Conservation (phyloP, 345 rosid species). For the Populus simonii region DNA sequence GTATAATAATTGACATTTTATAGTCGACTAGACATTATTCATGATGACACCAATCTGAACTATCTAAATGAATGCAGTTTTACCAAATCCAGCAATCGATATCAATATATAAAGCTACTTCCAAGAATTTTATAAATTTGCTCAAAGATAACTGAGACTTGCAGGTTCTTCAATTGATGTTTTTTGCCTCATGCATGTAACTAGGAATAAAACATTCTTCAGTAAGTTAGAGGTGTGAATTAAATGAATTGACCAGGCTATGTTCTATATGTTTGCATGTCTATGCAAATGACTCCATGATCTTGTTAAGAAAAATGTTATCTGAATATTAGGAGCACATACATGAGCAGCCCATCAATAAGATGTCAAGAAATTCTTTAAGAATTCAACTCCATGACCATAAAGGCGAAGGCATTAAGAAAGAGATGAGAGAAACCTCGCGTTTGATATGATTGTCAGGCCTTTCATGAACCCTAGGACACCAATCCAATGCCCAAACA, state of each 20-base stretch:
- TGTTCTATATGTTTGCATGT: too few species aligned
- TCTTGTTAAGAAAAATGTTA: too few species aligned
- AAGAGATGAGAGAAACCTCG: slow-evolving; percentile 45
- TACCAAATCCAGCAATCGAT: background rate
- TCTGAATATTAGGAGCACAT: too few species aligned
- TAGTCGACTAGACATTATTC: too few species aligned
- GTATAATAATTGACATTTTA: too few species aligned
- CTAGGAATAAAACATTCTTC: background rate
- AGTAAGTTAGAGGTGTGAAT: background rate
- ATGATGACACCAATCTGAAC: too few species aligned
- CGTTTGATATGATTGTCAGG: slow-evolving; percentile 46
- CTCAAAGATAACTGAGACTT: too few species aligned
- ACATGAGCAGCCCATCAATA: too few species aligned
- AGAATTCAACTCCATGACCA: background rate
- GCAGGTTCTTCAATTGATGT: background rate
- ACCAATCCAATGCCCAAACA: slow-evolving; percentile 94
- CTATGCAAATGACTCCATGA: too few species aligned
- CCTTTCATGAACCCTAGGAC: slow-evolving; percentile 57
- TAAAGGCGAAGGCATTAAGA: background rate
- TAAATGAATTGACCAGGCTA: background rate
- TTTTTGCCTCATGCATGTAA: background rate
- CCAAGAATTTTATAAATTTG: background rate
- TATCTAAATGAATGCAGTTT: too few species aligned
- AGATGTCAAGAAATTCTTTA: background rate
- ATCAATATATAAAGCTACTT: background rate